Evolutionary conservation across 78 protist species (phyloP).

Genomic region (Dictyostelium intermedium): DNA sequence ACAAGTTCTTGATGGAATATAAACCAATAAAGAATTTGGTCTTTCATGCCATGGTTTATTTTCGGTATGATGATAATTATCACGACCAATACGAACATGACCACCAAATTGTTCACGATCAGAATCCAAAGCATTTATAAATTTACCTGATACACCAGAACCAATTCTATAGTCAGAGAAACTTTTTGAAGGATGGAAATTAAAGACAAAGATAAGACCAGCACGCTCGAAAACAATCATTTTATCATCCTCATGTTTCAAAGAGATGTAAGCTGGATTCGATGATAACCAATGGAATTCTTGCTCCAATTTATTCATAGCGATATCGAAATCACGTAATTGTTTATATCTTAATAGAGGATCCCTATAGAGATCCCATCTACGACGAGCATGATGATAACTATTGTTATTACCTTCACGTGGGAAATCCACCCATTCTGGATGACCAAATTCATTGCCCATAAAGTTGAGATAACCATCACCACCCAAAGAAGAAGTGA

Average conservation of each 20-base stretch:
- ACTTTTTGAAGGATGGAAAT: slow-evolving; percentile 87
- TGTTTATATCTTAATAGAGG: slow-evolving; percentile 70
- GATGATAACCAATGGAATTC: slow-evolving; percentile 65
- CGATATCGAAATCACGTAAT: slow-evolving; percentile 75
- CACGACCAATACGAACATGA: not conserved
- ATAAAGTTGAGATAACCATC: slow-evolving; percentile 96
- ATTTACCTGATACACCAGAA: slow-evolving; percentile 48
- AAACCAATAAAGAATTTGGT: slow-evolving; percentile 39
- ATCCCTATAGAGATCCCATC: slow-evolving; percentile 88
- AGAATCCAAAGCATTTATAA: slow-evolving; percentile 36
- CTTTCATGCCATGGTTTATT: slow-evolving; percentile 65
- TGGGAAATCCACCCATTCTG: slow-evolving; percentile 99
- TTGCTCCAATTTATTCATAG: slow-evolving; percentile 68
- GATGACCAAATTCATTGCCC: slow-evolving; percentile 99
- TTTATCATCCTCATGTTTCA: slow-evolving; percentile 91
- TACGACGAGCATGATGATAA: slow-evolving; percentile 89
- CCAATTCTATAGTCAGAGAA: slow-evolving; percentile 87
- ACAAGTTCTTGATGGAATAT: slow-evolving; percentile 78
- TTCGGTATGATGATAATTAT: slow-evolving; percentile 24
- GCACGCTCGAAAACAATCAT: slow-evolving; percentile 90
- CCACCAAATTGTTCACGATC: slow-evolving; percentile 81
- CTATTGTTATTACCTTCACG: slow-evolving; percentile 92
- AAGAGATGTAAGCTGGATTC: slow-evolving; percentile 66
- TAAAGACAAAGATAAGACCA: slow-evolving; percentile 85
- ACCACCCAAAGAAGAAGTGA: slow-evolving; percentile 94